Base-by-base conservation (phyloP, 371 early-diverging fungal species). In the Syncephalastrum racemosum region DNA sequence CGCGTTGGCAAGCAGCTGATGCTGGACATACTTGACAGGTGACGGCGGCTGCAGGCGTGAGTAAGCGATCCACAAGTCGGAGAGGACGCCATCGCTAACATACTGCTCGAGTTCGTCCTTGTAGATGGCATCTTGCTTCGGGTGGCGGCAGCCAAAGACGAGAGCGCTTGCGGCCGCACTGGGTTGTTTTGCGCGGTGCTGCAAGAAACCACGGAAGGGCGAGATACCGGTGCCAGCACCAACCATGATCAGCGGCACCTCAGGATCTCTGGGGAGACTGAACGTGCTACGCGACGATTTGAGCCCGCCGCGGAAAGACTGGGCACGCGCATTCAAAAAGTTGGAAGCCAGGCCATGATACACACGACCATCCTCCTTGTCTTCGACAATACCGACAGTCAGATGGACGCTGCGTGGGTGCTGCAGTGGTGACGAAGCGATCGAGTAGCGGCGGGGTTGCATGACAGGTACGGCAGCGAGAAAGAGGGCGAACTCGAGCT, bases 161-260 rank as follows among this genome's bases (percentile, higher is more conserved):
- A 96, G 63, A 5, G 76, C 64, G 46, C 56, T 43, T 2, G 62
- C 41, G 16, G 65, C 76, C 14, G 63, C 63, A 13, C 66, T 59
- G 19, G 46, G 50, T 45, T 67, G 75, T 6, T 53, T 58, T 22
- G 67, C 67, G 41, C 71, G 73, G 42, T 71, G 75, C 63, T 74
- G 68, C 23, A 96, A 53, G 55, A 96, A 86, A 39, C 92, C 81
- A 40, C 92, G 82, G 88, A 96, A 93, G 4, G 96, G 94, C 2
- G 96, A 89, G 16, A 96, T 78, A n/a, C 96, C 96, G 2, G 93
- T 90, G n/a, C 94, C 93, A 14, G 81, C 75, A 31, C 68, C 74
- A 16, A 85, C 75, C 80, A 88, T 78, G 42, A 87, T 70, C 1
- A 83, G 60, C 2, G 86, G 86, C 12, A 60, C 54, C 1, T 25